phyloP scores from a whole-genome alignment of 805 yeast species.

The Candida andamanensis region DNA sequence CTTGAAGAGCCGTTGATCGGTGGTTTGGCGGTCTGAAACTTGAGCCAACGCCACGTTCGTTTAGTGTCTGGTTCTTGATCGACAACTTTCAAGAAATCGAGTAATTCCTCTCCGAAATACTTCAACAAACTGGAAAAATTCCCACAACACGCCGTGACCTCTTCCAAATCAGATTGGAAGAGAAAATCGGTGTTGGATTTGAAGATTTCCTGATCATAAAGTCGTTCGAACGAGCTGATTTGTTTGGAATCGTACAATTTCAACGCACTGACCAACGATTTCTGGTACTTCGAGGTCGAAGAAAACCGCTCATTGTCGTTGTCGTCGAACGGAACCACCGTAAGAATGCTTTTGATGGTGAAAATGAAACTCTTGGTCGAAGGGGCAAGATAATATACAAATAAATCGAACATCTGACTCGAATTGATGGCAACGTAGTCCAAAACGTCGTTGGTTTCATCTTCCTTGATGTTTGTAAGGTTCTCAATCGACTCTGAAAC shows the following conservation, averaged over 20 bases:
- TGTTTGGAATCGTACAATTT: constrained; percentile 56
- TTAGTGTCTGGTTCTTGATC: constrained; percentile 20
- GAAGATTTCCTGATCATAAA: constrained; percentile 56
- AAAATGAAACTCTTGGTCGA: constrained; percentile 61
- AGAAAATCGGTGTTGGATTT: constrained; percentile 24
- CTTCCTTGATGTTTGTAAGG: constrained; percentile 18
- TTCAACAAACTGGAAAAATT: constrained; percentile 65
- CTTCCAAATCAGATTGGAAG: constrained; percentile 62
- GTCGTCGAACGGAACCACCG: constrained; percentile 52
- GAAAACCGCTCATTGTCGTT: constrained; percentile 23
- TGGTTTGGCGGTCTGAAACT: constrained; percentile 22
- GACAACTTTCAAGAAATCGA: constrained; percentile 42
- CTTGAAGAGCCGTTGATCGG: no score
- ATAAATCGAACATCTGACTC: constrained; percentile 55
- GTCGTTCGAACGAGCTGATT: constrained; percentile 46
- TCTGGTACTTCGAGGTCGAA: constrained; percentile 39
- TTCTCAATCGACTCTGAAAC: constrained; percentile 27
- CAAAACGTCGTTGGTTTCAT: constrained; percentile 12
- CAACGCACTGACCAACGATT: constrained; percentile 47
- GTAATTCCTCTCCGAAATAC: constrained; percentile 57
- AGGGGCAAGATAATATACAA: constrained; percentile 67
- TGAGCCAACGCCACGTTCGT: constrained; percentile 48
- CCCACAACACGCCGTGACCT: constrained; percentile 80
- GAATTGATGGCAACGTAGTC: constrained; percentile 22
- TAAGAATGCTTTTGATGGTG: constrained; percentile 58